Evolutionary conservation across 2,329 filamentous ascomycete species (phyloP).

Genomic region (Dichotomopilus funicola): DNA sequence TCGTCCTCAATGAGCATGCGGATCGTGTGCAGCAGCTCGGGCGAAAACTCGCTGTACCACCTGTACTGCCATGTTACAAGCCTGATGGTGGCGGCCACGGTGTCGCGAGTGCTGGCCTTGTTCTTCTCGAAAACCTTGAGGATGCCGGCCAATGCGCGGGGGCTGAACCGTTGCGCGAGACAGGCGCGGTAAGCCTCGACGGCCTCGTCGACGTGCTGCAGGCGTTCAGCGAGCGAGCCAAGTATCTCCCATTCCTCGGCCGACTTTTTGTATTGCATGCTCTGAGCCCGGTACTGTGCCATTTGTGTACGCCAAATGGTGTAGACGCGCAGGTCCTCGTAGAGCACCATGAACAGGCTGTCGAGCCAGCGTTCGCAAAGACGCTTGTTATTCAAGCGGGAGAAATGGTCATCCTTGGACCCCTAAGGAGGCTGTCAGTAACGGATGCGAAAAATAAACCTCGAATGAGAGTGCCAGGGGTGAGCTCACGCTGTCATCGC

Average conservation of each 20-base stretch:
- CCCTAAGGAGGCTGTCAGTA: conserved; percentile 35
- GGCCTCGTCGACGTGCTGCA: conserved; percentile 88
- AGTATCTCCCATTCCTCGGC: conserved; percentile 98
- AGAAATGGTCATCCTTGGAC: conserved; percentile 65
- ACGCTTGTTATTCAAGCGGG: conserved; percentile 92
- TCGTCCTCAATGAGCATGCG: conserved; percentile 94
- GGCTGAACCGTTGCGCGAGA: conserved; percentile 80
- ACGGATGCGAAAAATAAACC: too few species aligned
- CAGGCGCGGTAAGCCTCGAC: conserved; percentile 90
- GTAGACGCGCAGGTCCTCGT: conserved; percentile 95
- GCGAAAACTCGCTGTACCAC: conserved; percentile 99
- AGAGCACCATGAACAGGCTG: conserved; percentile 98
- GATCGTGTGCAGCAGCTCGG: conserved; percentile 78
- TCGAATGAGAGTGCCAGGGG: not conserved
- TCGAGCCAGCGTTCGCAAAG: conserved; percentile 97
- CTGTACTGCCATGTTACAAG: conserved; percentile 97
- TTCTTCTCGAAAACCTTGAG: conserved; percentile 70
- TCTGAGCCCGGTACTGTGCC: conserved; percentile 88
- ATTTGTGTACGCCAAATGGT: conserved; percentile 99
- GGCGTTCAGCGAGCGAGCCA: conserved; percentile 81
- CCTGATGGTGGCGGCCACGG: conserved; percentile 77
- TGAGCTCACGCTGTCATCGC: conserved; percentile 62
- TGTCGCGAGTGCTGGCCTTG: conserved; percentile 67
- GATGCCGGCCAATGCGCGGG: conserved; percentile 83
- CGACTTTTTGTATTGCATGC: conserved; percentile 92